Conservation (phyloP, 2,329 filamentous ascomycete species). For the Hortaea werneckii region DNA sequence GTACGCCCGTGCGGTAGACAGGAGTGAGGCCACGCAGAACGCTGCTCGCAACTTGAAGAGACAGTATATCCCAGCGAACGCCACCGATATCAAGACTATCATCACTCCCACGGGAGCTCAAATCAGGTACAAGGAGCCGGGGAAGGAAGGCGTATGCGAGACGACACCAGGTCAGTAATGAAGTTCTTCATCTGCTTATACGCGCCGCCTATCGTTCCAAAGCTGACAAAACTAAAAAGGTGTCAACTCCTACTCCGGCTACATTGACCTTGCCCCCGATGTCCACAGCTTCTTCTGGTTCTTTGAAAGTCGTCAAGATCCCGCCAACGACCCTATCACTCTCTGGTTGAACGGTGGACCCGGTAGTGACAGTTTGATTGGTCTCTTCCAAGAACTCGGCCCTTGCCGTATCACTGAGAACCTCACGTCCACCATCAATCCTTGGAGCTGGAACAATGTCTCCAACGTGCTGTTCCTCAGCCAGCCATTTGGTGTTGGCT, state of each 20-base stretch:
- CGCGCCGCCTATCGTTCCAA: not conserved
- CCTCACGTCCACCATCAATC: constrained; percentile 45
- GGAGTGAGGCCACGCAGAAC: not conserved
- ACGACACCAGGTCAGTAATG: constrained; percentile 30
- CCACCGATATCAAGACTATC: constrained; percentile 35
- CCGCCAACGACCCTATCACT: constrained; percentile 45
- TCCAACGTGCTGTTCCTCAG: constrained; percentile 50
- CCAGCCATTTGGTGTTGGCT: constrained; percentile 49
- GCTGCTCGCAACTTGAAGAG: constrained; percentile 6
- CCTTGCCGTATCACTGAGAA: constrained; percentile 37
- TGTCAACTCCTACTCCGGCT: constrained; percentile 40
- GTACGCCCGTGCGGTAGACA: not conserved
- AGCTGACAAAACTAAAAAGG: constrained; percentile 16
- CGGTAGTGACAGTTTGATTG: constrained; percentile 48
- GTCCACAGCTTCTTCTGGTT: constrained; percentile 47
- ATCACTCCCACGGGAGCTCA: constrained; percentile 32
- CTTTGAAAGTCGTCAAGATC: constrained; percentile 45
- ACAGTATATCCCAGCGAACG: constrained; percentile 28
- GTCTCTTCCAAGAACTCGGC: constrained; percentile 41
- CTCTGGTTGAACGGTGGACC: constrained; percentile 54
- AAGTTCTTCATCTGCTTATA: not conserved
- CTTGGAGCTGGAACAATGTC: constrained; percentile 47
- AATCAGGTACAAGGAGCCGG: constrained; percentile 43
- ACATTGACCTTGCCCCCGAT: constrained; percentile 21
- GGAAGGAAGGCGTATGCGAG: constrained; percentile 38